Conservation (phyloP, 257 asterid genomes). For the Capsicum rhomboideum region DNA sequence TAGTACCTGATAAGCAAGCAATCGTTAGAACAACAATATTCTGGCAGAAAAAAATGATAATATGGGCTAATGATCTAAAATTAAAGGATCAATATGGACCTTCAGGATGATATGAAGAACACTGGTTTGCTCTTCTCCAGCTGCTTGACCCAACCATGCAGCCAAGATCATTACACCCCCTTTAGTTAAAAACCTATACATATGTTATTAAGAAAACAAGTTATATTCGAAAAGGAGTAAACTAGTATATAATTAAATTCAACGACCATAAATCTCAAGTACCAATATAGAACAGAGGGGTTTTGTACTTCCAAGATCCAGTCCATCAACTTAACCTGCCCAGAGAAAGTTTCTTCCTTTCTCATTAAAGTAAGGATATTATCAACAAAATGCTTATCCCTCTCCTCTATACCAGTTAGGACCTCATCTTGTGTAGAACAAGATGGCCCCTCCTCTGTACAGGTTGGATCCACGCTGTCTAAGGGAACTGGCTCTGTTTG, state of each 20-base stretch:
- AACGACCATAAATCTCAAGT: conserved; percentile 9
- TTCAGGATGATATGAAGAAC: conserved; percentile 62
- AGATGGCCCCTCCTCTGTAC: conserved; percentile 51
- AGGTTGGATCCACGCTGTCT: conserved; percentile 39
- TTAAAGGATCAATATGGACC: conserved; percentile 25
- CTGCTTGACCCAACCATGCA: conserved; percentile 92
- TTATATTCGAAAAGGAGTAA: background rate
- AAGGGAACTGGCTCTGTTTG: conserved; percentile 60
- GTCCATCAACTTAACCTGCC: conserved; percentile 82
- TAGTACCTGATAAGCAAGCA: conserved; percentile 50
- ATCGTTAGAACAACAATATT: conserved; percentile 9
- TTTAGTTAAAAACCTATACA: conserved; percentile 69
- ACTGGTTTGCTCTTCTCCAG: conserved; percentile 84
- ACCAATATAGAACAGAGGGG: conserved; percentile 67
- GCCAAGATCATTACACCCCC: conserved; percentile 92
- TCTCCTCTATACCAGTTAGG: conserved; percentile 45
- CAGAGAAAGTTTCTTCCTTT: conserved; percentile 83
- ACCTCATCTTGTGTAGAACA: conserved; percentile 42
- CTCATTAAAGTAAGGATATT: conserved; percentile 70
- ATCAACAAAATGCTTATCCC: conserved; percentile 56
- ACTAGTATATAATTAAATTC: background rate
- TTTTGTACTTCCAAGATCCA: conserved; percentile 71
- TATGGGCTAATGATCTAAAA: background rate
- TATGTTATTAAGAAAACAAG: conserved; percentile 7
- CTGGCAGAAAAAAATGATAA: background rate